Evolutionary conservation across 441 rosid genomes (phyloP).

Genomic region (Erodium trifolium): DNA sequence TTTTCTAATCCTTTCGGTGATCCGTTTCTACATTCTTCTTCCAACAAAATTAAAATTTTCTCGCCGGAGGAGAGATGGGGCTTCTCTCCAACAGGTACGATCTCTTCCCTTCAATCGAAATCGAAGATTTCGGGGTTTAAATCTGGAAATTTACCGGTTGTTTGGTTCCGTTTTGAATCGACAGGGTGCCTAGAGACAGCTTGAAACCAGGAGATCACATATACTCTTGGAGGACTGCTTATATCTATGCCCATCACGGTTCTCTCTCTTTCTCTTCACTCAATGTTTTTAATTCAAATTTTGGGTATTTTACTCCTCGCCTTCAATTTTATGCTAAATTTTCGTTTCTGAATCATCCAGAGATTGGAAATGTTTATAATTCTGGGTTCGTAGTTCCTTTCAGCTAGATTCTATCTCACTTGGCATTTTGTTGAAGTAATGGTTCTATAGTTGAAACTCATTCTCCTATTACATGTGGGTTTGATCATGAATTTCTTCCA

Average conservation of each 20-base stretch:
- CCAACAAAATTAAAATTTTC: neutral
- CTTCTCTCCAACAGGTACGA: constrained; percentile 72
- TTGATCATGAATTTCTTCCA: no score
- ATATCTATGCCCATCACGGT: constrained; percentile 69
- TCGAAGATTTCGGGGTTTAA: neutral
- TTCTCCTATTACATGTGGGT: no score
- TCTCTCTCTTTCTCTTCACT: neutral
- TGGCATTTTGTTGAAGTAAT: no score
- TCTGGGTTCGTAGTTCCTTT: no score
- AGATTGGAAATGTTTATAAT: neutral
- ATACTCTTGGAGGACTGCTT: constrained; percentile 65
- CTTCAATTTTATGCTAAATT: neutral
- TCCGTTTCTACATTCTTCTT: neutral
- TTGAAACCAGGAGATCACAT: constrained; percentile 64
- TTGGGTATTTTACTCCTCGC: neutral
- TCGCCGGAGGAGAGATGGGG: constrained; percentile 40
- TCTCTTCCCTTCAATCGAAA: neutral
- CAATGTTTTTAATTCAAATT: neutral
- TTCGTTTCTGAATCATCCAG: neutral
- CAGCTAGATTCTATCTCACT: no score
- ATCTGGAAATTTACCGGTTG: neutral
- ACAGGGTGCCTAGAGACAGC: constrained; percentile 39
- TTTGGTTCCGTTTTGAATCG: neutral
- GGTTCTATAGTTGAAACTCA: no score
- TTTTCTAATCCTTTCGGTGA: neutral